Evolutionary conservation across 768 basidiomycete genomes (phyloP), one percentile per base, ranked within the genome.

Genomic region (Russula griseocarnosa): DNA sequence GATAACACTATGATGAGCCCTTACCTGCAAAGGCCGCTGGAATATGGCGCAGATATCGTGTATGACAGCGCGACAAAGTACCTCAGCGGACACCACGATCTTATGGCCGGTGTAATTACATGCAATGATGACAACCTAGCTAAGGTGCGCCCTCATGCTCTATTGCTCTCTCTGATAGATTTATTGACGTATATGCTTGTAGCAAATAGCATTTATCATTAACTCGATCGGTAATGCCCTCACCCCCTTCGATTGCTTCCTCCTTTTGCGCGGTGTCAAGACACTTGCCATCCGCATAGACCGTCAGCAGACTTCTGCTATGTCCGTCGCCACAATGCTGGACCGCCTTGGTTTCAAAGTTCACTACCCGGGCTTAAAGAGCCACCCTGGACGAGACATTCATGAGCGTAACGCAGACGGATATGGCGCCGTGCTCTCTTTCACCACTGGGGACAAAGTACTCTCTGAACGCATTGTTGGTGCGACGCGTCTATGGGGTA

Each of bases 1-100:
- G 97, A 98, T 74, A 98, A 99, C 73, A 98, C 97, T 65, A 98
- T 98, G 97, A 98, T 98, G 96, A 97, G 94, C 72, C 96, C 97
- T 18, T 98, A 98, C 76, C 80, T 98, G 9, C 94, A 96, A 73
- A 79, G 95, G 62, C 97, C 97, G 13, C 83, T 98, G 42, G 94
- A 98, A 71, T 88, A 97, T 57, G 97, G 96, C 18, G 92, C 92
- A 54, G 97, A 99, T 73, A 86, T 99, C 60, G 95, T 98, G 10
- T 99, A 99, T 71, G 97, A 99, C 75, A 95, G 93, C 63, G 97
- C 87, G 11, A 98, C 97, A 26, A 99, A 99, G 73, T 98, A 98
- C 75, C 81, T 99, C 52, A 94, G 91, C 62, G 97, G 97, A 9
- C 97, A 99, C 71, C 97, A 99, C 76, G 97, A 99, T 73, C 85